These are phyloP conservation scores for Xylaria sp. DNA, from an alignment of 495 filamentous ascomycete genomes.

Conservation along the genomic window DNA sequence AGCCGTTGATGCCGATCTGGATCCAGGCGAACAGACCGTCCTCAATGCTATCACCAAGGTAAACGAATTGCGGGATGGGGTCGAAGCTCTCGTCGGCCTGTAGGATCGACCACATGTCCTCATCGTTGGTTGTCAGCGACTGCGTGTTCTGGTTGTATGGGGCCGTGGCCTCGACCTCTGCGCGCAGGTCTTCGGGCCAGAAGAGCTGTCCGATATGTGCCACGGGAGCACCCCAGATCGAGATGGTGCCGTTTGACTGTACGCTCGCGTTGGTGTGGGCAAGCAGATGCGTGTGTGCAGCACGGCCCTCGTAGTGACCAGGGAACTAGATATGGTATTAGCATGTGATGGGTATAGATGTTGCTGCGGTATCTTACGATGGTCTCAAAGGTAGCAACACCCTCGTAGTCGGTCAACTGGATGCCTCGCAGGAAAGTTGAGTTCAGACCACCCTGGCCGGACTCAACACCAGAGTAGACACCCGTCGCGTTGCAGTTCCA, in stretches of 20 bases:
- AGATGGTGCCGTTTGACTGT: slow-evolving; percentile 58
- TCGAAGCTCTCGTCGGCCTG: slow-evolving; percentile 58
- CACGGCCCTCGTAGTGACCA: slow-evolving; percentile 64
- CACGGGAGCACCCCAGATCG: slow-evolving; percentile 50
- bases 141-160: slow-evolving; percentile 66
- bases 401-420: slow-evolving; percentile 57
- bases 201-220: slow-evolving; percentile 70
- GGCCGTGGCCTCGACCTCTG: slow-evolving; percentile 59
- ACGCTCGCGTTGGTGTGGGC: slow-evolving; percentile 58
- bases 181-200: slow-evolving; percentile 66
- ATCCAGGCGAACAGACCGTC: slow-evolving; percentile 63
- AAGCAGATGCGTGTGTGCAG: slow-evolving; percentile 63
- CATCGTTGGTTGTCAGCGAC: slow-evolving; percentile 54
- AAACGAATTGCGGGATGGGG: slow-evolving; percentile 63
- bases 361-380: slow-evolving; percentile 32
- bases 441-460: slow-evolving; percentile 45
- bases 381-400: slow-evolving; percentile 61
- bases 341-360: not conserved
- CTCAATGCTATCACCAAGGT: slow-evolving; percentile 54
- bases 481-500: slow-evolving; percentile 63
- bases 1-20: slow-evolving; percentile 53
- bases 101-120: slow-evolving; percentile 52
- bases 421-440: slow-evolving; percentile 60
- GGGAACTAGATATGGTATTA: slow-evolving; percentile 48
- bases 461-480: slow-evolving; percentile 63